Evolutionary conservation across 495 filamentous ascomycete species (phyloP).

Genomic region (Beverwykella pulmonaria): DNA sequence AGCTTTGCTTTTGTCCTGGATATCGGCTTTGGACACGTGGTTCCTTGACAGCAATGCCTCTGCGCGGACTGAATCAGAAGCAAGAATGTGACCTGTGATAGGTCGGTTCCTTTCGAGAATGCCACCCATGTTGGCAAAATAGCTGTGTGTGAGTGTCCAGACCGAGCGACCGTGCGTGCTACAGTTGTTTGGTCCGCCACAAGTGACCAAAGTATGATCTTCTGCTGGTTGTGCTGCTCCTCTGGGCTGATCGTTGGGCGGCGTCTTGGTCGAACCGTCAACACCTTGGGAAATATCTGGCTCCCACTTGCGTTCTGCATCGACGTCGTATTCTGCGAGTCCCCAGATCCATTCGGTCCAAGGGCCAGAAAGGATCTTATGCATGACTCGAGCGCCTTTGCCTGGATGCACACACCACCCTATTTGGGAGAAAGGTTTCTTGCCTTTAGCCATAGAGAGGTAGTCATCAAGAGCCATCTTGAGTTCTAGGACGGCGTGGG

Average conservation of each 20-base stretch:
- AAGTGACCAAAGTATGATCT: neutral
- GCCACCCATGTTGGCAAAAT: conserved; percentile 24
- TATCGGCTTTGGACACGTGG: conserved; percentile 1
- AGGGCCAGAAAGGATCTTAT: too few relatives aligned
- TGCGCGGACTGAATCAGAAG: neutral
- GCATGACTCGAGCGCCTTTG: too few relatives aligned
- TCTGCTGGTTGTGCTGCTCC: neutral
- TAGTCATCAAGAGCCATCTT: conserved; percentile 15
- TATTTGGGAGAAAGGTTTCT: neutral
- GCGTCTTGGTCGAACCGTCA: neutral
- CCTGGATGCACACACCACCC: too few relatives aligned
- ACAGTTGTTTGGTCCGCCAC: neutral
- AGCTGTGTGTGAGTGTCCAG: conserved; percentile 18
- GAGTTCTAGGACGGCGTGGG: conserved; percentile 15
- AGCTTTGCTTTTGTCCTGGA: conserved; percentile 20
- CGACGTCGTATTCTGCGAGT: neutral
- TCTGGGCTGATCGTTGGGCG: neutral
- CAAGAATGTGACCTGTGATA: neutral
- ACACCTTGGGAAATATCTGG: neutral
- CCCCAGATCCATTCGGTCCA: too few relatives aligned
- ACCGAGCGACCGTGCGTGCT: neutral
- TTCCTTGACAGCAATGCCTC: neutral
- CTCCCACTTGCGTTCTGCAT: neutral
- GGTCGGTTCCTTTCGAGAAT: neutral
- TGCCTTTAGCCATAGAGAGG: neutral